These are phyloP conservation scores for Canna indica DNA, from an alignment of 176 grass and related monocot genomes.

Conservation along the genomic window DNA sequence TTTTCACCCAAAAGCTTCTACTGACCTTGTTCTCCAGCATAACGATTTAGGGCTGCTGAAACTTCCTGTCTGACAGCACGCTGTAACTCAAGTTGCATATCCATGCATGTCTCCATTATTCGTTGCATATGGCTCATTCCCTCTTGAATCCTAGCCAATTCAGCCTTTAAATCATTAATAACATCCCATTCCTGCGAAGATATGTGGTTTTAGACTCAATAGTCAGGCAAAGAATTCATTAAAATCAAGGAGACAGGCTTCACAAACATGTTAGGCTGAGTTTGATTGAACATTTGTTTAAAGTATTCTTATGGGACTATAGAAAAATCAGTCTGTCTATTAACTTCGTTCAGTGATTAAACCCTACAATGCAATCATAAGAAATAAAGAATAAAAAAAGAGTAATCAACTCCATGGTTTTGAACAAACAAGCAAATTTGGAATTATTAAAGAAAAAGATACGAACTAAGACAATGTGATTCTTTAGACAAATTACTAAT, in stretches of 20 bases:
- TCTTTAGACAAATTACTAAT: neutral
- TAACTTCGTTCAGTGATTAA: neutral
- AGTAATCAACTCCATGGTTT: neutral
- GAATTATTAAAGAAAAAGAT: neutral
- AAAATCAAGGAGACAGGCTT: neutral
- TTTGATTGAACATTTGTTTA: neutral
- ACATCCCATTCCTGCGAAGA: constrained; percentile 78
- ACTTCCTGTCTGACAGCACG: constrained; percentile 96
- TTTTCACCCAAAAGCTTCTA: neutral
- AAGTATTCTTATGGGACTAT: neutral
- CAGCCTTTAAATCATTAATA: constrained; percentile 80
- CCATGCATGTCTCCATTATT: constrained; percentile 88
- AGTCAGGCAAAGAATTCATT: neutral
- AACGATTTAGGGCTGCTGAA: constrained; percentile 79
- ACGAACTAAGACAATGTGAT: neutral
- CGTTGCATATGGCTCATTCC: constrained; percentile 93
- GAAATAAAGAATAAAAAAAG: neutral
- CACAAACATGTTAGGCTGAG: neutral
- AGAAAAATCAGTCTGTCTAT: neutral
- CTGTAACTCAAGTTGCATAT: constrained; percentile 95
- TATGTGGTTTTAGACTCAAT: constrained; percentile 10
- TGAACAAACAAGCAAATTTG: neutral
- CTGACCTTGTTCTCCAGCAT: constrained; percentile 49
- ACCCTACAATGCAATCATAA: neutral
- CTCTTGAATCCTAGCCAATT: constrained; percentile 80